Conservation (phyloP, 805 yeast genomes). For the Yamadazyma philogaea region DNA sequence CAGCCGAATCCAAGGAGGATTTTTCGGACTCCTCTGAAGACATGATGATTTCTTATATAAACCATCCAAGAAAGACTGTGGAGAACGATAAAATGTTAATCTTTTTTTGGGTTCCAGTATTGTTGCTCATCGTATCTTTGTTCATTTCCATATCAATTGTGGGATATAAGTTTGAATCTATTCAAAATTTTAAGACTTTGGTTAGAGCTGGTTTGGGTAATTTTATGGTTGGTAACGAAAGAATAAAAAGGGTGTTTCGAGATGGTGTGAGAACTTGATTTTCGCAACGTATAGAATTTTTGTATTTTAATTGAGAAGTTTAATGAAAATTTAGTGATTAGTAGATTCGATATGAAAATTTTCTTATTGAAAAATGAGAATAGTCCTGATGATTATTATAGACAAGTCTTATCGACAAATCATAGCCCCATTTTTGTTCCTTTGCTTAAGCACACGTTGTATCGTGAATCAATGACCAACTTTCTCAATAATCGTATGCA, state of each 20-base stretch:
- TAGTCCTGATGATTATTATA: conserved; percentile 64
- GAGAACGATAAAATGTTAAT: conserved; percentile 78
- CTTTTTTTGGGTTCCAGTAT: conserved; percentile 88
- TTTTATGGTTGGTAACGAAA: conserved; percentile 42
- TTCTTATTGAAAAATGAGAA: conserved; percentile 71
- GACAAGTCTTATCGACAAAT: conserved; percentile 7
- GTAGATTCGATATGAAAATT: conserved; percentile 28
- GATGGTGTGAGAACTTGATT: conserved; percentile 8
- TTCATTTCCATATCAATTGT: conserved; percentile 42
- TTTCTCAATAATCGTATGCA: conserved; percentile 46
- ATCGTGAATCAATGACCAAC: conserved; percentile 41
- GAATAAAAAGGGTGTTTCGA: conserved; percentile 36
- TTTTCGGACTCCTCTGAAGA: conserved; percentile 44
- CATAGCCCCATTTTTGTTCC: conserved; percentile 59
- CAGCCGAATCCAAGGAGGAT: conserved; percentile 25
- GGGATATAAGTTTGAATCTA: conserved; percentile 36
- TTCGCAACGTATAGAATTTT: conserved; percentile 6
- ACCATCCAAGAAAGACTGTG: conserved; percentile 46
- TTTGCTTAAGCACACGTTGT: conserved; percentile 59
- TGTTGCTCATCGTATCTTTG: conserved; percentile 53
- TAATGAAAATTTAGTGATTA: background rate
- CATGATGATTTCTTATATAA: conserved; percentile 39
- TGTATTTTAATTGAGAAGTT: background rate
- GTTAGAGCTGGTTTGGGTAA: conserved; percentile 40
- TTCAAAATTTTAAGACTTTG: conserved; percentile 32